A percentile compares a stretch with the other conserved stretches of the same genome.
phyloP scores from a whole-genome alignment of 1,284 basidiomycete genomes.

The Mycosarcoma mackinlayi region DNA sequence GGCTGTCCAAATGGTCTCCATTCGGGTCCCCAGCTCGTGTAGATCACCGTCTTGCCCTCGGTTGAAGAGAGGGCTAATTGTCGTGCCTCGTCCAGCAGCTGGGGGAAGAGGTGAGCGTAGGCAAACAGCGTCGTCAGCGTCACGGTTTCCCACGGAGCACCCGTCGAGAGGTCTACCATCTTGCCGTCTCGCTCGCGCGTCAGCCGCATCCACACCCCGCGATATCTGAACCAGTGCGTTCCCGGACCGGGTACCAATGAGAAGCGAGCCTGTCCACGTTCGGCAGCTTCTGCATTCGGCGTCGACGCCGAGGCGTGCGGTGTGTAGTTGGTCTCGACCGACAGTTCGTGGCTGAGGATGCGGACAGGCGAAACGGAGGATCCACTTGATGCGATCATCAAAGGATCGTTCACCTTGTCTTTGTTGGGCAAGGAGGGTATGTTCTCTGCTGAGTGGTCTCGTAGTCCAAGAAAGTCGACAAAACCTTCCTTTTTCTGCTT shows the following conservation, averaged over 20 bases:
- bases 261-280: constrained; percentile 73
- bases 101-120: constrained; percentile 83
- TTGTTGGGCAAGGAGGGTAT: neutral
- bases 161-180: constrained; percentile 89
- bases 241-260: constrained; percentile 95
- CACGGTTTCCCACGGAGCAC: constrained; percentile 96
- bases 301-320: constrained; percentile 40
- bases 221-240: constrained; percentile 90
- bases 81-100: constrained; percentile 85
- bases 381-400: constrained; percentile 65
- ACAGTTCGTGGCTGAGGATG: constrained; percentile 79
- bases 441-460: constrained; percentile 24
- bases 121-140: constrained; percentile 90
- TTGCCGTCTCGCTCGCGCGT: constrained; percentile 83
- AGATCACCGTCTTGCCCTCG: constrained; percentile 94
- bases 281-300: constrained; percentile 39
- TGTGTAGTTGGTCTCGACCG: constrained; percentile 80
- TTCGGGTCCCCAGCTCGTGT: constrained; percentile 94
- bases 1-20: constrained; percentile 97
- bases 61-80: constrained; percentile 85
- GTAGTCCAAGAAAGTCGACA: constrained; percentile 57
- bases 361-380: constrained; percentile 68
- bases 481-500: constrained; percentile 54
- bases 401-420: constrained; percentile 62
- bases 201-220: constrained; percentile 88